Evolutionary conservation across 2,329 filamentous ascomycete genomes (phyloP).

Genomic region (Venturia nashicola): DNA sequence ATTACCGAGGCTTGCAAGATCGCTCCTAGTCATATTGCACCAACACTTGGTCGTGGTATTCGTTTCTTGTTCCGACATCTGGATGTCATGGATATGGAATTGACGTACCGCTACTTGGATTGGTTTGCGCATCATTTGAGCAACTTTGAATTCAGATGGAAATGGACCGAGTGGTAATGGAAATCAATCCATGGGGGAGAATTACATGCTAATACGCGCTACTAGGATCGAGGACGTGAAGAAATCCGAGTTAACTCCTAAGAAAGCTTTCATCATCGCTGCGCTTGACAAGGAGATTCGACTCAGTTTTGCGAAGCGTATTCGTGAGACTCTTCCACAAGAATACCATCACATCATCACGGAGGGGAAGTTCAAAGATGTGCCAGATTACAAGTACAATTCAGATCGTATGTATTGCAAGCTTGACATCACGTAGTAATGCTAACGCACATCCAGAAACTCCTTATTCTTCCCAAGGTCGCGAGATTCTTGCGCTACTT

Average conservation of each 20-base stretch:
- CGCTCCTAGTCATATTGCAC: slow-evolving; percentile 89
- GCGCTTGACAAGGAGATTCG: slow-evolving; percentile 94
- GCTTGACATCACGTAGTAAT: slow-evolving; percentile 4
- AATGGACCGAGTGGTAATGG: slow-evolving; percentile 86
- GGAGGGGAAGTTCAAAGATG: slow-evolving; percentile 83
- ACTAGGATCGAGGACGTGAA: slow-evolving; percentile 64
- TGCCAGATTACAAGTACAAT: slow-evolving; percentile 88
- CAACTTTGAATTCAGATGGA: slow-evolving; percentile 99
- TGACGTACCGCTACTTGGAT: slow-evolving; percentile 79
- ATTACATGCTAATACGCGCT: slow-evolving; percentile 2
- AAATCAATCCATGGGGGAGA: not conserved
- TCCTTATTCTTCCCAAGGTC: slow-evolving; percentile 75
- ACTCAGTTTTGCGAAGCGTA: slow-evolving; percentile 88
- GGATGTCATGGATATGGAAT: slow-evolving; percentile 73
- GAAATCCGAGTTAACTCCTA: slow-evolving; percentile 65
- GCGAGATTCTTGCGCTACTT: slow-evolving; percentile 66
- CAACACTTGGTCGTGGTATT: slow-evolving; percentile 85
- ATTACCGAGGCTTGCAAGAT: slow-evolving; percentile 94
- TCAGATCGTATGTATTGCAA: slow-evolving; percentile 48
- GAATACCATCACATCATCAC: slow-evolving; percentile 72
- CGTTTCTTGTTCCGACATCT: slow-evolving; percentile 77
- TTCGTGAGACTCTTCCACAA: slow-evolving; percentile 82
- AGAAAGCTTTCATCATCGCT: slow-evolving; percentile 85
- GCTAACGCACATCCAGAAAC: slow-evolving; percentile 38
- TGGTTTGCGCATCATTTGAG: slow-evolving; percentile 98